These are phyloP conservation scores for Dinochytrium kinnereticum DNA, from an alignment of 371 early-diverging fungal genomes.

Conservation along the genomic window DNA sequence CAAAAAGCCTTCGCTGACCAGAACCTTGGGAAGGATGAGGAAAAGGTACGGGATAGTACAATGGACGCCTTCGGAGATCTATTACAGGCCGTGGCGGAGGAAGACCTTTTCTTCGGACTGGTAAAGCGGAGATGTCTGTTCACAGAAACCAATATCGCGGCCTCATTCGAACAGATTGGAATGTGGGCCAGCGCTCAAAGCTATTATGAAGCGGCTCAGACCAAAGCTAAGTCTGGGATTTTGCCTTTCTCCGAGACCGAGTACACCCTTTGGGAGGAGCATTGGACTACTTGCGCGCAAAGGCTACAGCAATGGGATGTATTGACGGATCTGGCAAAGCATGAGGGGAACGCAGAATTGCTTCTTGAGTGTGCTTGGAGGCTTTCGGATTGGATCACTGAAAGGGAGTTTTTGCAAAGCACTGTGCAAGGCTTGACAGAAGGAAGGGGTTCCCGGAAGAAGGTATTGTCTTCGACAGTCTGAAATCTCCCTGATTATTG, in stretches of 20 bases:
- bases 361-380: conserved; percentile 92
- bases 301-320: conserved; percentile 99
- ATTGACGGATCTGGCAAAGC: conserved; percentile 88
- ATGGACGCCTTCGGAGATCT: conserved; percentile 90
- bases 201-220: conserved; percentile 93
- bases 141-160: conserved; percentile 94
- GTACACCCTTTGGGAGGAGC: conserved; percentile 96
- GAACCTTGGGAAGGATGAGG: conserved; percentile 74
- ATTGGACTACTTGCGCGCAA: conserved; percentile 92
- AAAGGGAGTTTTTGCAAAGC: conserved; percentile 73
- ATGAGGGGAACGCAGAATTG: conserved; percentile 83
- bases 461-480: conserved; percentile 31
- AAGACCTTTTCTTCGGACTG: conserved; percentile 91
- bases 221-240: conserved; percentile 85
- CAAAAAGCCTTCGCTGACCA: conserved; percentile 10
- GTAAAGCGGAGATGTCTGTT: conserved; percentile 93
- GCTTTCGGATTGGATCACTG: conserved; percentile 85
- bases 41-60: conserved; percentile 83
- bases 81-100: conserved; percentile 77
- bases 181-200: conserved; percentile 93
- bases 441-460: conserved; percentile 69
- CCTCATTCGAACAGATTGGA: conserved; percentile 93
- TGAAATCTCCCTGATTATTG: background rate
- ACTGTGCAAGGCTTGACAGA: conserved; percentile 66
- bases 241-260: conserved; percentile 96